These are phyloP conservation scores for Aspergillus ostianus DNA, from an alignment of 495 filamentous ascomycete species.

Conservation along the genomic window DNA sequence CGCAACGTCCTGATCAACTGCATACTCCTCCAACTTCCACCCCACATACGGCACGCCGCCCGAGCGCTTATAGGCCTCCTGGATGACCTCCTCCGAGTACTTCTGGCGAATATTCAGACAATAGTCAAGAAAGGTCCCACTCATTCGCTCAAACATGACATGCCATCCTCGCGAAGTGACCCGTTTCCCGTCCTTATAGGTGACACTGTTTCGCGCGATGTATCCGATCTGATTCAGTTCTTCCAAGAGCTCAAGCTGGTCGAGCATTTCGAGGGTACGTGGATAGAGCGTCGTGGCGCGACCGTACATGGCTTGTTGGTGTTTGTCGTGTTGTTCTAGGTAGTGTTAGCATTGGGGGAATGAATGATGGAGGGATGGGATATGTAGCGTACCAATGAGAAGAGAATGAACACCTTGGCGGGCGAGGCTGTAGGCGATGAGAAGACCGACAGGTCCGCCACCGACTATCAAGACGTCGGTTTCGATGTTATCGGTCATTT, in stretches of 20 bases:
- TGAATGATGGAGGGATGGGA: too few species aligned
- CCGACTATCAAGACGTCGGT: constrained; percentile 13
- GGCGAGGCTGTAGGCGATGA: too few species aligned
- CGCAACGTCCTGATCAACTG: neutral
- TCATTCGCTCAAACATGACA: constrained; percentile 11
- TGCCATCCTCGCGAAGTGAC: constrained; percentile 13
- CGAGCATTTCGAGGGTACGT: constrained; percentile 8
- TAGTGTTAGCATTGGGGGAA: too few species aligned
- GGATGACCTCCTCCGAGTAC: constrained; percentile 9
- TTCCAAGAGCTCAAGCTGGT: constrained; percentile 11
- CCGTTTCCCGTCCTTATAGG: constrained; percentile 8
- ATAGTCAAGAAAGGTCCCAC: constrained; percentile 11
- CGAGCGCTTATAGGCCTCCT: constrained; percentile 1
- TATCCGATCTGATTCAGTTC: constrained; percentile 8
- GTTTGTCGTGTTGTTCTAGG: constrained; percentile 11
- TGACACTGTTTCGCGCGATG: constrained; percentile 12
- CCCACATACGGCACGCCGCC: constrained; percentile 7
- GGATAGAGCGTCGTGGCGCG: constrained; percentile 10
- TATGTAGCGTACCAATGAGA: too few species aligned
- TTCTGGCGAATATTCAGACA: constrained; percentile 12
- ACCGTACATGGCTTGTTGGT: constrained; percentile 9
- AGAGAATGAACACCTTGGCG: too few species aligned
- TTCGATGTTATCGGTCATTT: neutral
- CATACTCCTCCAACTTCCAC: constrained; percentile 11
- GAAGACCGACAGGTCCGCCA: too few species aligned